Evolutionary conservation across 768 basidiomycete species (phyloP), one percentile per base, ranked within the genome.

Genomic region (Pholiota microspora): DNA sequence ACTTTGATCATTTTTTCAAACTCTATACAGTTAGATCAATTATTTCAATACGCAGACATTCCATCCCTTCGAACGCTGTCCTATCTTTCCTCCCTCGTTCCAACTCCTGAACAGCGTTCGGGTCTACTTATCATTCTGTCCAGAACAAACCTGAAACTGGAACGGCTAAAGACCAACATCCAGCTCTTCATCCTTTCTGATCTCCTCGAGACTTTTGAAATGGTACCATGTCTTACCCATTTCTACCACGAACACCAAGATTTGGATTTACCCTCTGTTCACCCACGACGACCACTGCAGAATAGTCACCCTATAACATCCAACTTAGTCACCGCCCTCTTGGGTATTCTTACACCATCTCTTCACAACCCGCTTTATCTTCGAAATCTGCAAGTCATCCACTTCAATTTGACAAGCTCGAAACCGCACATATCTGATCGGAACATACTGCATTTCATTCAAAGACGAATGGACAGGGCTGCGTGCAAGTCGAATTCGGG

Each of bases 171-270:
- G 2, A 58, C 54, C 7, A 53, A 58, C 27, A 35, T 59, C 3
- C 54, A 53, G 29, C 53, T 57, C 34, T 58, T 59, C 45, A 58
- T 36, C 29, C 31, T 50, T 12, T 24, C 55, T 7, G 51, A 62
- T 31, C 40, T 62, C 6, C 28, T 55, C 4, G 48, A 55, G 4
- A 52, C 45, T 25, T 44, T 62, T 12, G 45, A 47, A 16, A 54
- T 55, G 23, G 24, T 40, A 1, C 58, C 61, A 1, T 28, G 15
- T 7, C 25, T 62, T 1, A 53, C 34, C 1, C 51, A 51, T 31
- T 51, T 62, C 46, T n/a, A 28, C 13, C 57, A 38, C 16, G 9
- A 8, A 18, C 16, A 16, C 4, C 16, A 2, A 4, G 7, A 4
- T 4, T 38, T 5, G 1, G 36, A 16, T 4, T 8, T 38, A 8